phyloP scores from a whole-genome alignment of 352 stramenopile genomes.

The Globisporangium acanthophoron region DNA sequence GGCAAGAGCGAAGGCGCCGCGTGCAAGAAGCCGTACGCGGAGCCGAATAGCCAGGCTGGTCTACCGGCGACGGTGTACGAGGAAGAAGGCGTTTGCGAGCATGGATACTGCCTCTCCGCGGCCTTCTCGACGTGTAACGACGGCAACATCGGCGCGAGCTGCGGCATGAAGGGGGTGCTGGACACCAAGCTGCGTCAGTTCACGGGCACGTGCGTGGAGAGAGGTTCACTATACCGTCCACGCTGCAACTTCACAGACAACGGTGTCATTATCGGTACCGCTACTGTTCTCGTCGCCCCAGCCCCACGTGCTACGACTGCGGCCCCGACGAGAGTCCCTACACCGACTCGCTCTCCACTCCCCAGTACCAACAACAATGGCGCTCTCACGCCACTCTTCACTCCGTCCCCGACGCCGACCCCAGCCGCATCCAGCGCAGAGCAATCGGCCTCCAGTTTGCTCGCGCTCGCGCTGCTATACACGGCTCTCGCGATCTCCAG shows the following conservation, averaged over 20 bases:
- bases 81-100: neutral
- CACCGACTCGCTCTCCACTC: neutral
- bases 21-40: neutral
- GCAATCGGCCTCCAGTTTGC: no score
- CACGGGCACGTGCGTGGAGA: neutral
- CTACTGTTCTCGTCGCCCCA: neutral
- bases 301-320: neutral
- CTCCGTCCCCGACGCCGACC: no score
- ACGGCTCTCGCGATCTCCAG: no score
- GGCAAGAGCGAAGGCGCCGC: constrained; percentile 1
- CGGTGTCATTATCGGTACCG: neutral
- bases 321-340: neutral
- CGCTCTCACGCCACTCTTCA: no score
- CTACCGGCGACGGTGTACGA: neutral
- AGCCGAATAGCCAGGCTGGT: neutral
- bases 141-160: neutral
- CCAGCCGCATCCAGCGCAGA: no score
- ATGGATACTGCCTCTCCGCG: neutral
- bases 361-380: no score
- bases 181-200: neutral
- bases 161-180: neutral
- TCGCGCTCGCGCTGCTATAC: no score
- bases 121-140: neutral
- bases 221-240: neutral
- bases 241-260: neutral